These are phyloP conservation scores for Tetraselmis striata DNA, from an alignment of 139 green algal species.

Conservation along the genomic window DNA sequence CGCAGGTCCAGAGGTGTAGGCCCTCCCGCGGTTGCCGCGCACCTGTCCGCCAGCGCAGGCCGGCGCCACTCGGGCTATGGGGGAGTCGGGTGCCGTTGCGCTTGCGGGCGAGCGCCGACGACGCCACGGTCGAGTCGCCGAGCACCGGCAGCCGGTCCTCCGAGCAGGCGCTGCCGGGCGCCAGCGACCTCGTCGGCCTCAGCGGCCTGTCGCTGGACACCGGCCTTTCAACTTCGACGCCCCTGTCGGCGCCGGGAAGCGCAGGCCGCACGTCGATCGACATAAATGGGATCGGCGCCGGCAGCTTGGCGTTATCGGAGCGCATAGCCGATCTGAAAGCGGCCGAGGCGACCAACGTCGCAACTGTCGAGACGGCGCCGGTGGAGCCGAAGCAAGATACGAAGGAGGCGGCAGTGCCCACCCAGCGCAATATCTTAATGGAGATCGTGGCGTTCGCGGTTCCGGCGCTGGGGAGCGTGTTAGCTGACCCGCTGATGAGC, in stretches of 20 bases:
- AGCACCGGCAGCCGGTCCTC: too few relatives aligned
- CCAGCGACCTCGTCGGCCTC: not conserved
- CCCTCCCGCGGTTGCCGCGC: not conserved
- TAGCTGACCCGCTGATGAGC: slow-evolving; percentile 63
- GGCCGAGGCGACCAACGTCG: not conserved
- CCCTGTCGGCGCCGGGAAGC: not conserved
- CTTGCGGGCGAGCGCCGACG: not conserved
- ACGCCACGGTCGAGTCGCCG: not conserved
- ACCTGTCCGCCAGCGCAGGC: not conserved
- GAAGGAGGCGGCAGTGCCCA: not conserved
- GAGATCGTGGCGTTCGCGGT: slow-evolving; percentile 33
- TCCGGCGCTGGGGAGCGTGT: slow-evolving; percentile 45
- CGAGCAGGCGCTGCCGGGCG: too few relatives aligned
- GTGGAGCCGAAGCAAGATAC: not conserved
- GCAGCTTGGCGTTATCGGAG: not conserved
- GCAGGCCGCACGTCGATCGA: not conserved
- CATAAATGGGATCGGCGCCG: not conserved
- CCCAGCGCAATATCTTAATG: slow-evolving; percentile 12
- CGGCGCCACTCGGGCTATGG: not conserved
- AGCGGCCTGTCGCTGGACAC: not conserved
- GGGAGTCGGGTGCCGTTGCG: not conserved
- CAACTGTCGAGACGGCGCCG: not conserved
- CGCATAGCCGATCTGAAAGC: not conserved
- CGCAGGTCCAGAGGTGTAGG: not conserved
- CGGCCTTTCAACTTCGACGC: not conserved